Evolutionary conservation across 768 basidiomycete species (phyloP).

Genomic region (Rhizopogon vinicolor): DNA sequence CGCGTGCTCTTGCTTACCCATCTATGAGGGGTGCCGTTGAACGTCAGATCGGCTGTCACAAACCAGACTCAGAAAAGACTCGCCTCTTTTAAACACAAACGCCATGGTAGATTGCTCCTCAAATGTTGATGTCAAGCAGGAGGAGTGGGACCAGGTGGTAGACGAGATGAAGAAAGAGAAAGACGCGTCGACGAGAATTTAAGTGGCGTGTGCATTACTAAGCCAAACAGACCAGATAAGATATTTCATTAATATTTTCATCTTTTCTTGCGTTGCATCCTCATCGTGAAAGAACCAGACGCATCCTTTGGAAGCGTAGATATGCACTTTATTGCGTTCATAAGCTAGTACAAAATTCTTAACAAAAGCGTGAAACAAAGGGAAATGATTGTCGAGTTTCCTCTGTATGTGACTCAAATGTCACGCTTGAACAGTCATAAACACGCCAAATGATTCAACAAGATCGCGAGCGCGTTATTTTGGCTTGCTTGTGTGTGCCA

Average conservation of each 20-base stretch:
- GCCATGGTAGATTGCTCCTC: slow-evolving; percentile 30
- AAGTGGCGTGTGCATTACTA: slow-evolving; percentile 17
- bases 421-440: slow-evolving; percentile 15
- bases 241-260: neutral
- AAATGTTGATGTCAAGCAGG: slow-evolving; percentile 3
- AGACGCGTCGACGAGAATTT: slow-evolving; percentile 28
- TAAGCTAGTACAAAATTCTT: neutral
- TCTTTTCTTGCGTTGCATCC: neutral
- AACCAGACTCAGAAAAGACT: slow-evolving; percentile 12
- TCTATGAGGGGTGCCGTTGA: slow-evolving; percentile 27
- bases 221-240: slow-evolving; percentile 17
- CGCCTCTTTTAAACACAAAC: slow-evolving; percentile 57
- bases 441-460: slow-evolving; percentile 20
- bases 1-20: slow-evolving; percentile 35
- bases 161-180: slow-evolving; percentile 8
- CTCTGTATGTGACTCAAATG: neutral
- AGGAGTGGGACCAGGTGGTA: slow-evolving; percentile 10
- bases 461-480: slow-evolving; percentile 27
- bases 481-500: slow-evolving; percentile 1
- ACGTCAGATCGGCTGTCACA: slow-evolving; percentile 7
- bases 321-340: neutral
- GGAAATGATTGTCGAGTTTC: neutral
- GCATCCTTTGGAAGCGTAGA: too few relatives aligned
- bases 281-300: neutral
- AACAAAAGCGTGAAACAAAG: neutral